phyloP scores from a whole-genome alignment of 1,284 basidiomycete genomes.

The Malassezia globosa region DNA sequence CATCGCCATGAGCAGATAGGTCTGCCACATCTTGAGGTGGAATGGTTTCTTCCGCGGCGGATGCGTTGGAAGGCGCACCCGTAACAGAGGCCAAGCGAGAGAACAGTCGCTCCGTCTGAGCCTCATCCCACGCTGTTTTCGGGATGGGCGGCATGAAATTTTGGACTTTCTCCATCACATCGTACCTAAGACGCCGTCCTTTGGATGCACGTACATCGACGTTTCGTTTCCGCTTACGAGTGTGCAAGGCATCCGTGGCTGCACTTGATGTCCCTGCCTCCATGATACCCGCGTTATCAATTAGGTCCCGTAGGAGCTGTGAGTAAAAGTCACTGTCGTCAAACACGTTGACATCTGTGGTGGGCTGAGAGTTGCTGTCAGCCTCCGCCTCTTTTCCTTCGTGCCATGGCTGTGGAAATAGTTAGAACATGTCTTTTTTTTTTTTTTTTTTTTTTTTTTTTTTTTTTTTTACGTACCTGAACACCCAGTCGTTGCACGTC shows the following conservation, averaged over 20 bases:
- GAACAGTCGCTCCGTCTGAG: conserved; percentile 36
- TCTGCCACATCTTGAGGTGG: background rate
- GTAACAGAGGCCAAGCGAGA: conserved; percentile 21
- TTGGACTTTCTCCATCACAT: conserved; percentile 40
- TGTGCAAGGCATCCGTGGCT: conserved; percentile 17
- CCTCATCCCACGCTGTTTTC: conserved; percentile 25
- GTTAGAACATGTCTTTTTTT: background rate
- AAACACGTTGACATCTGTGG: conserved; percentile 28
- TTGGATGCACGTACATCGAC: conserved; percentile 42
- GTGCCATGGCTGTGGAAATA: background rate
- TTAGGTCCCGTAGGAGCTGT: conserved; percentile 37
- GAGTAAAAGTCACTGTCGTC: conserved; percentile 45
- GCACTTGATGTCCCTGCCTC: conserved; percentile 16
- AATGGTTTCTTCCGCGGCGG: too few relatives aligned
- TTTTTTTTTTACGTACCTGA: too few relatives aligned
- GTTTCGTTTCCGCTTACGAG: conserved; percentile 22
- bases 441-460: too few relatives aligned
- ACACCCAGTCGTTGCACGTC: conserved; percentile 12
- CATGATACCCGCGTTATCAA: conserved; percentile 25
- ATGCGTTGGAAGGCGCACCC: background rate
- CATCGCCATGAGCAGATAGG: too few relatives aligned
- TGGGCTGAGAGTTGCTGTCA: too few relatives aligned
- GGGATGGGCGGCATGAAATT: conserved; percentile 46
- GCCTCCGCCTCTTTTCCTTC: background rate
- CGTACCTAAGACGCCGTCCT: conserved; percentile 39